Conservation (phyloP, 1,139 yeast species). For the Nakaseomyces uthaithaninus region DNA sequence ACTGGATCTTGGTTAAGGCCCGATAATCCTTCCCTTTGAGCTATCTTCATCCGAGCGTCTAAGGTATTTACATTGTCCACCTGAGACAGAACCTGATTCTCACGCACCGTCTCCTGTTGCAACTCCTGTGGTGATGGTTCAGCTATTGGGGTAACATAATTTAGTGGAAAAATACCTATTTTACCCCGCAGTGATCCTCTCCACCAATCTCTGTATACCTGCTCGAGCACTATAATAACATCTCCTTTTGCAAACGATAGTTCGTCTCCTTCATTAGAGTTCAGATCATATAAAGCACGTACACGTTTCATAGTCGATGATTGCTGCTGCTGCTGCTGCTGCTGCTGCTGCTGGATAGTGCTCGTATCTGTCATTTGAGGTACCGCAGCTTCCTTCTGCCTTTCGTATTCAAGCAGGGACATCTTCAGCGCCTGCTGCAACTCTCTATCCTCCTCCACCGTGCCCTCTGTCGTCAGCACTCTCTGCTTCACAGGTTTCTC, state of each 20-base stretch:
- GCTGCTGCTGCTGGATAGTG: conserved; percentile 8
- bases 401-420: conserved; percentile 55
- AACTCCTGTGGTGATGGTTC: conserved; percentile 55
- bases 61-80: conserved; percentile 56
- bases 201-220: conserved; percentile 95
- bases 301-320: conserved; percentile 51
- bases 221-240: conserved; percentile 74
- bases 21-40: conserved; percentile 30
- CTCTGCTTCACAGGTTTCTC: conserved; percentile 54
- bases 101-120: conserved; percentile 37
- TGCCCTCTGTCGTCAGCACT: conserved; percentile 40
- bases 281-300: conserved; percentile 75
- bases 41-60: conserved; percentile 32
- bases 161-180: conserved; percentile 87
- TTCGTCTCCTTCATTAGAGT: conserved; percentile 63
- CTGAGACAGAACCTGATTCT: conserved; percentile 41
- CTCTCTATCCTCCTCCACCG: conserved; percentile 67
- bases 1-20: conserved; percentile 43
- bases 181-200: conserved; percentile 76
- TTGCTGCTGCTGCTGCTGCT: conserved; percentile 7
- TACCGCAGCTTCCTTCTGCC: conserved; percentile 15
- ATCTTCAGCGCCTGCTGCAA: conserved; percentile 68
- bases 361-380: conserved; percentile 6
- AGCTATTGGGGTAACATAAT: conserved; percentile 76
- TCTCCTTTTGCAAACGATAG: conserved; percentile 68